Conservation (phyloP, 2,329 filamentous ascomycete species). For the Monosporascus sp. region DNA sequence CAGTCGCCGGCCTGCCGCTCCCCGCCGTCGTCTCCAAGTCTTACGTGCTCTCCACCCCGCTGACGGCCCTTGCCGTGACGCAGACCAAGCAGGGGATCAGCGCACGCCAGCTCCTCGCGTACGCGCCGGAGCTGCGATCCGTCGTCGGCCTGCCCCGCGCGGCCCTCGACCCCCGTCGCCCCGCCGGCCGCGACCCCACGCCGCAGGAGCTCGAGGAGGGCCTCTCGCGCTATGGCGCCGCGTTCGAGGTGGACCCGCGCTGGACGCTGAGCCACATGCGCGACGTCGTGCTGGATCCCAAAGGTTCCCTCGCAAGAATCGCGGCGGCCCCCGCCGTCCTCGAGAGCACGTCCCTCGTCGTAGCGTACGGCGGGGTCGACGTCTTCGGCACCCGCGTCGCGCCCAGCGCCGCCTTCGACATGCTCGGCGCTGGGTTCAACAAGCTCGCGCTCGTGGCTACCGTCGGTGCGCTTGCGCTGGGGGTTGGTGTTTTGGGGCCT, state of each 20-base stretch:
- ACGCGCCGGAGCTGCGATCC: conserved; percentile 65
- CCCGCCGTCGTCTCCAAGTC: conserved; percentile 76
- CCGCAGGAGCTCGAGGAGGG: conserved; percentile 78
- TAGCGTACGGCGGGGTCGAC: conserved; percentile 76
- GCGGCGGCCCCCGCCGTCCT: conserved; percentile 72
- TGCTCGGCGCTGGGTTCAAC: conserved; percentile 89
- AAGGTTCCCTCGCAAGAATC: conserved; percentile 61
- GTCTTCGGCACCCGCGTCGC: conserved; percentile 80
- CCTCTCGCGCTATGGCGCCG: conserved; percentile 67
- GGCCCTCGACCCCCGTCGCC: conserved; percentile 78
- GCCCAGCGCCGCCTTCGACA: conserved; percentile 88
- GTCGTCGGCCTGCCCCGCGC: conserved; percentile 75
- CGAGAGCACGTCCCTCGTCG: conserved; percentile 86
- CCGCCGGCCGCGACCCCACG: conserved; percentile 78
- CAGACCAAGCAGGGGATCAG: conserved; percentile 91
- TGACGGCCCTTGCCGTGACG: conserved; percentile 75
- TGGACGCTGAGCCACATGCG: conserved; percentile 76
- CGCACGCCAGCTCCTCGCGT: conserved; percentile 73
- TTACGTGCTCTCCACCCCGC: conserved; percentile 73
- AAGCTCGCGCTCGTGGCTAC: conserved; percentile 81
- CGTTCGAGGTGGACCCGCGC: conserved; percentile 78
- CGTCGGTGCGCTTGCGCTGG: conserved; percentile 71
- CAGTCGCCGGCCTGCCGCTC: conserved; percentile 41
- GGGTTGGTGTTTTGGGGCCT: conserved; percentile 74
- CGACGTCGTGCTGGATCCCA: conserved; percentile 48